A percentile compares a stretch with the other conserved stretches of the same genome.
phyloP scores from a whole-genome alignment of 1,284 basidiomycete genomes.

The Amylostereum areolatum region DNA sequence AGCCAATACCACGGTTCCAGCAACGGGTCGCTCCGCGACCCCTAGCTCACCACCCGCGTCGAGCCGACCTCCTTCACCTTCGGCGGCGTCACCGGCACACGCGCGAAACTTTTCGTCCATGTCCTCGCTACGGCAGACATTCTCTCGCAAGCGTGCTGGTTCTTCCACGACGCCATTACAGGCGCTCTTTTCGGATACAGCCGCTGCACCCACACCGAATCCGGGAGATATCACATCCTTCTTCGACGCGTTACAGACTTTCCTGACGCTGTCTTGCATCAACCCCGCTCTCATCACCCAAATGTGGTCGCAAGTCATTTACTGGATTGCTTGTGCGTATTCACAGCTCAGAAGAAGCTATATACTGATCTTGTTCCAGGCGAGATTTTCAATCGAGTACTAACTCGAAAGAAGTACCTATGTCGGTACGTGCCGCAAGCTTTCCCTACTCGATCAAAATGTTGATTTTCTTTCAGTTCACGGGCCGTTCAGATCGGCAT shows the following conservation, averaged over 20 bases:
- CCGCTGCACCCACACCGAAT: slow-evolving; percentile 26
- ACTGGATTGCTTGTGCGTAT: slow-evolving; percentile 78
- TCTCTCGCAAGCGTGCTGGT: slow-evolving; percentile 43
- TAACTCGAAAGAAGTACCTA: slow-evolving; percentile 89
- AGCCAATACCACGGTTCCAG: slow-evolving; percentile 22
- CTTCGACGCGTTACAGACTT: slow-evolving; percentile 82
- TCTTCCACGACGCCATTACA: slow-evolving; percentile 42
- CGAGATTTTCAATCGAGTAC: slow-evolving; percentile 92
- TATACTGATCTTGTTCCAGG: slow-evolving; percentile 35
- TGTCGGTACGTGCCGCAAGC: slow-evolving; percentile 58
- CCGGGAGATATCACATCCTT: slow-evolving; percentile 64
- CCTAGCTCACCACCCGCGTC: slow-evolving; percentile 26
- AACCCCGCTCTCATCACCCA: slow-evolving; percentile 90
- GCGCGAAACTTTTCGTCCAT: slow-evolving; percentile 47
- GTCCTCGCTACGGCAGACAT: slow-evolving; percentile 57
- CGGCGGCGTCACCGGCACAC: slow-evolving; percentile 32
- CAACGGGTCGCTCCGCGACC: slow-evolving; percentile 9
- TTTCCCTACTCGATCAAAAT: slow-evolving; percentile 5
- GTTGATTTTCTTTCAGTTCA: slow-evolving; percentile 37
- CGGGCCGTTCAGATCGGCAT: slow-evolving; percentile 88
- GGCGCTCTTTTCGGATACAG: slow-evolving; percentile 44
- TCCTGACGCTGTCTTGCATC: slow-evolving; percentile 84
- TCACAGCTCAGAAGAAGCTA: slow-evolving; percentile 11
- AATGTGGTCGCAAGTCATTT: slow-evolving; percentile 92
- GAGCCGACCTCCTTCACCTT: slow-evolving; percentile 25